Percentiles rank a stretch among this genome's conserved stretches.
These are phyloP conservation scores for Fraxinus excelsior DNA, from an alignment of 257 asterid genomes.

Conservation along the genomic window DNA sequence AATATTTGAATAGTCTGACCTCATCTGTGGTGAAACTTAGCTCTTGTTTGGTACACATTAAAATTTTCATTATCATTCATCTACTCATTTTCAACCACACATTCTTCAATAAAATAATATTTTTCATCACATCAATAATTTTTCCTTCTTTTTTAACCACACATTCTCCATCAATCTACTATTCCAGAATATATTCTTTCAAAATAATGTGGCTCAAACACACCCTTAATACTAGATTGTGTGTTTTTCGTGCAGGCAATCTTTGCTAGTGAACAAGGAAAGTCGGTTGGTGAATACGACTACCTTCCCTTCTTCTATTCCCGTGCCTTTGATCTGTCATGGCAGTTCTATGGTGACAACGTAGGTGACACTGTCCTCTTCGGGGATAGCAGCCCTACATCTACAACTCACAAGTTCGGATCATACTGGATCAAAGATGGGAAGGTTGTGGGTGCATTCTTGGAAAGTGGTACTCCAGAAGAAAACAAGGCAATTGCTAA, in stretches of 20 bases:
- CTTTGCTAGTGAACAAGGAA: slow-evolving; percentile 64
- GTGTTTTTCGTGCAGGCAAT: slow-evolving; percentile 61
- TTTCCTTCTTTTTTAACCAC: too few species aligned
- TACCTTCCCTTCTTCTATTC: slow-evolving; percentile 91
- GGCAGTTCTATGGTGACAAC: slow-evolving; percentile 94
- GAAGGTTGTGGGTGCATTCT: slow-evolving; percentile 75
- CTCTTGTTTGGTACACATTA: too few species aligned
- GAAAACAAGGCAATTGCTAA: slow-evolving; percentile 86
- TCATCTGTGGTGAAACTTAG: background rate
- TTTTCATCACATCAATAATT: too few species aligned
- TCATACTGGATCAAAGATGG: slow-evolving; percentile 88
- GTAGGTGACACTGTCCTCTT: slow-evolving; percentile 75
- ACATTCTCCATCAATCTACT: too few species aligned
- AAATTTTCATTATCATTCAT: too few species aligned
- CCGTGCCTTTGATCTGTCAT: slow-evolving; percentile 81
- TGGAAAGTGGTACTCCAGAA: slow-evolving; percentile 85
- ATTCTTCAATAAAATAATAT: too few species aligned
- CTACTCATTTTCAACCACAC: too few species aligned
- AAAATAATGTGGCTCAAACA: too few species aligned
- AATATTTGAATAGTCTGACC: background rate
- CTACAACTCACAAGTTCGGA: slow-evolving; percentile 82
- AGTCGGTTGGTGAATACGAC: slow-evolving; percentile 66
- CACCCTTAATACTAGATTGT: background rate
- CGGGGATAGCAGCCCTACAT: slow-evolving; percentile 70
- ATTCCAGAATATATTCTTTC: too few species aligned